Evolutionary conservation across 129 eudicot species (phyloP).

Genomic region (Cynara cardunculus): DNA sequence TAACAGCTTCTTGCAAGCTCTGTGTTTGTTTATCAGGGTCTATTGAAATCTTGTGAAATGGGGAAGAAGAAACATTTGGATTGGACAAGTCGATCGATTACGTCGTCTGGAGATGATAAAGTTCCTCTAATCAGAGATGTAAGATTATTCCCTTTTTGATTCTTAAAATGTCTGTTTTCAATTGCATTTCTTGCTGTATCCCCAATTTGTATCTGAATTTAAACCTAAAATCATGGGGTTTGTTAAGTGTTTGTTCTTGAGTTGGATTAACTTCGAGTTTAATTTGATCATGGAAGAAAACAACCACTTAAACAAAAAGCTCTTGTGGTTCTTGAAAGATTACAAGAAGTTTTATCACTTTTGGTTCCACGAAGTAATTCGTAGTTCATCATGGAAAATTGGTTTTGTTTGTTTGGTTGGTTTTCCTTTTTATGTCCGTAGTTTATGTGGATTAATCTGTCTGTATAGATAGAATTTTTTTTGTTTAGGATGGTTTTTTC

Average conservation of each 20-base stretch:
- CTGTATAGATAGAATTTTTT: too few species aligned
- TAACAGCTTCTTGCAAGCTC: neutral
- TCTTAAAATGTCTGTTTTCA: neutral
- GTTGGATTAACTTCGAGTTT: conserved; percentile 7
- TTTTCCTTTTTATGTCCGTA: too few species aligned
- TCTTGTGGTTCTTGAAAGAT: neutral
- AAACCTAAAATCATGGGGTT: neutral
- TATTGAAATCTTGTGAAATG: conserved; percentile 37
- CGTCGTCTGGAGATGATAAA: conserved; percentile 42
- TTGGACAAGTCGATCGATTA: conserved; percentile 43
- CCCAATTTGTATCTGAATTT: neutral
- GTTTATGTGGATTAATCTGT: too few species aligned
- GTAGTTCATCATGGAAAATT: neutral
- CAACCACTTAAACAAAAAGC: neutral
- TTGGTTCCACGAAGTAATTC: neutral
- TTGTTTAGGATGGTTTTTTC: too few species aligned
- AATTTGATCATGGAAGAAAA: neutral
- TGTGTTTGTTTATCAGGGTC: conserved; percentile 7
- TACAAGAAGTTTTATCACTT: neutral
- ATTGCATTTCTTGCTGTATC: neutral
- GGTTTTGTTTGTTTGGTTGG: too few species aligned
- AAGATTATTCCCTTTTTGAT: neutral
- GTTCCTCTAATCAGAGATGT: conserved; percentile 37
- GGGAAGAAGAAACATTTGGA: conserved; percentile 46
- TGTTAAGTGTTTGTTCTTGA: neutral